These are phyloP conservation scores for Mycosphaerella sp. DNA, from an alignment of 2,329 filamentous ascomycete genomes.

Conservation along the genomic window DNA sequence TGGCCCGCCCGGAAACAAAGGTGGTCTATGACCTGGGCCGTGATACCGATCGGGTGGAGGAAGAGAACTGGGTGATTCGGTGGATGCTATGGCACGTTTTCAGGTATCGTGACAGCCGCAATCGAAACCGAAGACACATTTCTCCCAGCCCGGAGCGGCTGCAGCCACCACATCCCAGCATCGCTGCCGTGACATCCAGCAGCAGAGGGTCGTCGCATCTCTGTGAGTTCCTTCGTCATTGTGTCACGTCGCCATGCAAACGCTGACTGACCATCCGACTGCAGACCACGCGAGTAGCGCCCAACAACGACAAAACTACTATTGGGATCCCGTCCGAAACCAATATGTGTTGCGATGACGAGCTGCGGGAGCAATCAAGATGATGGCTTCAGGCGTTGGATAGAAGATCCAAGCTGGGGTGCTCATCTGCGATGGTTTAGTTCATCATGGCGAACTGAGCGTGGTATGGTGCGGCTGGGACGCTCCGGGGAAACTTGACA, in stretches of 20 bases:
- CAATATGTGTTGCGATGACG: conserved; percentile 20
- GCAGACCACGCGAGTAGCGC: conserved; percentile 3
- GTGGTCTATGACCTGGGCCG: conserved; percentile 40
- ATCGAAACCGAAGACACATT: conserved; percentile 27
- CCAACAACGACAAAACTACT: conserved; percentile 23
- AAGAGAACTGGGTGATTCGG: conserved; percentile 47
- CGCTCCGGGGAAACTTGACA: neutral
- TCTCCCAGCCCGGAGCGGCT: conserved; percentile 21
- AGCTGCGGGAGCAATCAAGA: neutral
- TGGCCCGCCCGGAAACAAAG: conserved; percentile 36
- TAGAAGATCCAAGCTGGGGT: neutral
- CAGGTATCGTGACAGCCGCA: conserved; percentile 42
- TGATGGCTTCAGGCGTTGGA: neutral
- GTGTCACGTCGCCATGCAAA: conserved; percentile 1
- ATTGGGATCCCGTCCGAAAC: conserved; percentile 32
- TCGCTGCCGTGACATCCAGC: conserved; percentile 7
- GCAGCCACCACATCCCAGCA: conserved; percentile 11
- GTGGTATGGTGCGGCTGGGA: neutral
- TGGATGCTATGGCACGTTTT: conserved; percentile 50
- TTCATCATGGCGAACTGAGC: neutral
- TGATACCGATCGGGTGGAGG: conserved; percentile 37
- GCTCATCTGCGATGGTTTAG: neutral
- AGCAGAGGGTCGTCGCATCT: conserved; percentile 6
- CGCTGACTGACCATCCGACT: neutral
- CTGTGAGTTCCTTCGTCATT: conserved; percentile 2